Evolutionary conservation across 2,329 filamentous ascomycete genomes (phyloP), one percentile per base, ranked within the genome.

Genomic region (Aspergillus sp.): DNA sequence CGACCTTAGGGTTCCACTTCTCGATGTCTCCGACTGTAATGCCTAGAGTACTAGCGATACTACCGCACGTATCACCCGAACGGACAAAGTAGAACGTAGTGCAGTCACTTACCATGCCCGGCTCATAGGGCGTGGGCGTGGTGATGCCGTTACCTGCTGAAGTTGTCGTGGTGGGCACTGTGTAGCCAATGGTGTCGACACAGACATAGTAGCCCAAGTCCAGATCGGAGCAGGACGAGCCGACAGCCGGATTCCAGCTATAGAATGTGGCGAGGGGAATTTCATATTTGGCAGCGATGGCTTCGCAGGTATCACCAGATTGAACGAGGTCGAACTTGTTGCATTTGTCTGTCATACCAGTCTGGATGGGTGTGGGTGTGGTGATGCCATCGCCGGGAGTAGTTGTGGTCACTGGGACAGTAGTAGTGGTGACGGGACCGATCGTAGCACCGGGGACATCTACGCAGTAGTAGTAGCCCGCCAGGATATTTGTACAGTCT

Each of bases 1-100:
- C 57, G 13, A 59, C 57, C 8, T 41, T 41, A 3, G 55, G 48
- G n/a, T 58, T 58, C 55, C 55, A 58, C 32, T 19, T 8, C 21
- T 58, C 21, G 21, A 58, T 32, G 3, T 58, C 39, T 6, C 7
- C 39, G 5, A 52, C 7, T 17, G 48, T 52, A 11, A 58, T 44
- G 25, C 36, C 55, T 4, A 32, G 23, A 27, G 7, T 44, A 15
- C n/a, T 30, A n/a, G 32, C 48, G 32, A 58, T 52, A 11, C 15
- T 15, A 2, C 11, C 15, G 48, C 47, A 58, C 21, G 27, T 41
- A 25, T 57, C 47, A 10, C 54, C 54, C 5, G 21, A 42, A 44
- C 13, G 5, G 11, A 58, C 23, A 15, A 27, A 58, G 32, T 60
- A 56, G 27, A 51, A 60, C 5, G 30, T 23, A 23, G 38, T 27